Conservation (phyloP, 441 rosid species). For the Gossypium gossypioides region DNA sequence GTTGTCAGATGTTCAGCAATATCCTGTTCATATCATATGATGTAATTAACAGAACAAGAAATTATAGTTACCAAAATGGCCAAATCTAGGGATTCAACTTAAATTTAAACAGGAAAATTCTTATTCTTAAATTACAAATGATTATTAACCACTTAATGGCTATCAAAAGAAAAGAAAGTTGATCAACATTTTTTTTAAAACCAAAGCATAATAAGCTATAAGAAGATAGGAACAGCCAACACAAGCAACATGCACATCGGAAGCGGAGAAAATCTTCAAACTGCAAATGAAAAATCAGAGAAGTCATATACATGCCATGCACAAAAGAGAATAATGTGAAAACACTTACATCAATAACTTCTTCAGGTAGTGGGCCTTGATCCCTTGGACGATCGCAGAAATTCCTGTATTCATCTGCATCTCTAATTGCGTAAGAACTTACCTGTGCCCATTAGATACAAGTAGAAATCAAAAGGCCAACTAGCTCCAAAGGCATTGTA, state of each 20-base stretch:
- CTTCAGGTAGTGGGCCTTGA: conserved; percentile 73
- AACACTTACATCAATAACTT: conserved; percentile 70
- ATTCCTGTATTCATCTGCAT: conserved; percentile 72
- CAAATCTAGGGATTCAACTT: neutral
- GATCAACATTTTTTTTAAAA: too few relatives aligned
- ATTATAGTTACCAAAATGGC: neutral
- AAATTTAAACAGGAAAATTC: neutral
- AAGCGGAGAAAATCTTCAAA: neutral
- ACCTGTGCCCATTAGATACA: conserved; percentile 30
- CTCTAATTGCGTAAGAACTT: conserved; percentile 71
- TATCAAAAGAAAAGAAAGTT: neutral
- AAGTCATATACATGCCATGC: neutral
- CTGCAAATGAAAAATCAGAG: neutral
- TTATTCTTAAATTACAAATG: neutral
- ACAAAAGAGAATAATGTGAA: neutral
- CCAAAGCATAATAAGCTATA: neutral
- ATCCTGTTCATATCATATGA: conserved; percentile 38
- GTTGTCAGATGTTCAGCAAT: conserved; percentile 81
- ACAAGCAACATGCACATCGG: neutral
- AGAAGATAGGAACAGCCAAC: neutral
- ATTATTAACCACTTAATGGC: neutral
- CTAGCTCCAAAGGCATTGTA: neutral
- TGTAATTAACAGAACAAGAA: neutral
- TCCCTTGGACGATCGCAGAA: conserved; percentile 73
- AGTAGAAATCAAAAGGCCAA: neutral